Conservation (phyloP, 495 filamentous ascomycete species). For the Ramalina intermedia region DNA sequence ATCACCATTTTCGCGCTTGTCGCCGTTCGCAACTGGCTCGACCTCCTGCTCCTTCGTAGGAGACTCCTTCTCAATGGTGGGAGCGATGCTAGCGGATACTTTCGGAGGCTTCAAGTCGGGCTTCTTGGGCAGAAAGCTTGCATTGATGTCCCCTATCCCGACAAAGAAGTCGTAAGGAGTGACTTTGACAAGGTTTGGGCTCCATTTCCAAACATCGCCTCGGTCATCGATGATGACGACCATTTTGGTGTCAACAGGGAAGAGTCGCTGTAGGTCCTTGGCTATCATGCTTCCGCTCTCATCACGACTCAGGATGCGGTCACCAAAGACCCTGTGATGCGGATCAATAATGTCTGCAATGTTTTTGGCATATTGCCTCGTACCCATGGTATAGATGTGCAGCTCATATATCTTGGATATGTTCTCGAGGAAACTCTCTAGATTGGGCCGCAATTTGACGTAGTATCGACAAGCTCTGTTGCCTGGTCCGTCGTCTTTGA, state of each 20-base stretch:
- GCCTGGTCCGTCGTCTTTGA: conserved; percentile 67
- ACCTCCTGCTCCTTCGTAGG: conserved; percentile 12
- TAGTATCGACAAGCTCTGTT: conserved; percentile 81
- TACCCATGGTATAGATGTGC: conserved; percentile 99
- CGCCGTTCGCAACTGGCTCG: conserved; percentile 3
- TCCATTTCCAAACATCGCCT: conserved; percentile 96
- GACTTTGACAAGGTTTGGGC: conserved; percentile 87
- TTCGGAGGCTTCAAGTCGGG: conserved; percentile 46
- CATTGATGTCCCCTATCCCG: conserved; percentile 97
- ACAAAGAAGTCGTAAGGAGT: conserved; percentile 93
- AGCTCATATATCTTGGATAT: conserved; percentile 78
- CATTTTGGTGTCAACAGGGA: conserved; percentile 97
- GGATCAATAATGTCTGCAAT: conserved; percentile 93
- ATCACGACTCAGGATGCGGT: conserved; percentile 87
- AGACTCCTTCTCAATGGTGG: conserved; percentile 12
- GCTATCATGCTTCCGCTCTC: conserved; percentile 85
- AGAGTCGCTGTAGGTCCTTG: conserved; percentile 82
- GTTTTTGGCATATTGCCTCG: conserved; percentile 78
- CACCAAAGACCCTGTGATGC: conserved; percentile 75
- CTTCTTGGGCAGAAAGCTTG: conserved; percentile 84
- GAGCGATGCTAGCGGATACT: conserved; percentile 8
- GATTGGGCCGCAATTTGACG: conserved; percentile 91
- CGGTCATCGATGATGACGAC: conserved; percentile 97
- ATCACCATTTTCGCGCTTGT: conserved; percentile 1
- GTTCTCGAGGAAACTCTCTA: conserved; percentile 66